Percentiles rank a stretch among this genome's conserved stretches.
Conservation (phyloP, 306 rosid genomes). For the Malus sieversii region DNA sequence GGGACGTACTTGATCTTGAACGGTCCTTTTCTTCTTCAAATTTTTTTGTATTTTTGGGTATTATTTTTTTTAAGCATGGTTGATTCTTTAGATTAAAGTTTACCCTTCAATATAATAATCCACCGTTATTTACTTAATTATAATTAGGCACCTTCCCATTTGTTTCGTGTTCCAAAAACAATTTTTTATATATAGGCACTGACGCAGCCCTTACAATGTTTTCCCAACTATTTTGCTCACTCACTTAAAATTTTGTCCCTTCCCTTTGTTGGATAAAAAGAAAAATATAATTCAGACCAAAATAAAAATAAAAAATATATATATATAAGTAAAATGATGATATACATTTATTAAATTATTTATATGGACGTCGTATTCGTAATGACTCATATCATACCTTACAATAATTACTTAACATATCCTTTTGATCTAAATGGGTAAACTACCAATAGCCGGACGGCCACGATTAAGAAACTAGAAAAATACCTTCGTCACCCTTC, state of each 20-base stretch:
- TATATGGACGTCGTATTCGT: slow-evolving; percentile 1
- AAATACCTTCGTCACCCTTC: neutral
- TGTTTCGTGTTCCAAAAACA: neutral
- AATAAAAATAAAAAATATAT: too few relatives aligned
- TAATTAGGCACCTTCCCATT: neutral
- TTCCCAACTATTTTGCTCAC: neutral
- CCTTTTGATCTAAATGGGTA: neutral
- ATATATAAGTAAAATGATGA: neutral
- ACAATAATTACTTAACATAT: neutral
- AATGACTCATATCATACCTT: neutral
- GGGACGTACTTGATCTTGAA: neutral
- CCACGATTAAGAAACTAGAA: neutral
- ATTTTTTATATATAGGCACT: neutral
- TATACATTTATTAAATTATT: neutral
- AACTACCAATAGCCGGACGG: neutral
- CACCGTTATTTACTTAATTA: neutral
- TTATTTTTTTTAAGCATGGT: neutral
- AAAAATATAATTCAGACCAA: neutral
- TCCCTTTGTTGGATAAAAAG: neutral
- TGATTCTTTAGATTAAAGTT: neutral
- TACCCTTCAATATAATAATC: neutral
- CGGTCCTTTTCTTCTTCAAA: neutral
- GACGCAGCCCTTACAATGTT: neutral
- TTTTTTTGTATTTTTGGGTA: neutral
- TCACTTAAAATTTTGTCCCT: neutral